Evolutionary conservation across 192 early-diverging fungal species (phyloP).

Genomic region (Entophlyctis luteolus): DNA sequence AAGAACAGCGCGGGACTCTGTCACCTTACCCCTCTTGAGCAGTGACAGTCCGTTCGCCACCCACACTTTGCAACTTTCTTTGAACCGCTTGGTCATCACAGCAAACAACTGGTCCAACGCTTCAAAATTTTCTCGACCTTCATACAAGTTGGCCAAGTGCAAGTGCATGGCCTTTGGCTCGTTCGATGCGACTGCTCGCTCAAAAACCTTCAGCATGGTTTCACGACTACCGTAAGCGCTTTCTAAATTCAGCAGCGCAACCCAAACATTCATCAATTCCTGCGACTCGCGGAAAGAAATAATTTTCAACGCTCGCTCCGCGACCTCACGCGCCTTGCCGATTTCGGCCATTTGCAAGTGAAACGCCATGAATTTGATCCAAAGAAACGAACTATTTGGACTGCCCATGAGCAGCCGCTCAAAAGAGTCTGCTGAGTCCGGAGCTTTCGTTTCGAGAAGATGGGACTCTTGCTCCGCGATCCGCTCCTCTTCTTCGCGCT

Average conservation of each 20-base stretch:
- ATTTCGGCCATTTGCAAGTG: slow-evolving; percentile 91
- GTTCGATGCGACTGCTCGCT: slow-evolving; percentile 77
- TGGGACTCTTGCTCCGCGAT: slow-evolving; percentile 46
- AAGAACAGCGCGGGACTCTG: slow-evolving; percentile 76
- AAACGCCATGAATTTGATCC: slow-evolving; percentile 99
- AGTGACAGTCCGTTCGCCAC: slow-evolving; percentile 77
- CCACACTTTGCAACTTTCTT: slow-evolving; percentile 89
- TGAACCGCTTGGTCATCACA: slow-evolving; percentile 79
- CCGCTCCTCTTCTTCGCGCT: slow-evolving; percentile 47
- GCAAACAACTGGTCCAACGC: slow-evolving; percentile 60
- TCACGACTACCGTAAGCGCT: slow-evolving; percentile 87
- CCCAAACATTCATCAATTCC: slow-evolving; percentile 98
- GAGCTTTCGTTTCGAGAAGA: slow-evolving; percentile 39
- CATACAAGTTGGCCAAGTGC: slow-evolving; percentile 86
- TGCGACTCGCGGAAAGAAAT: slow-evolving; percentile 89
- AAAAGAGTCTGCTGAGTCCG: slow-evolving; percentile 77
- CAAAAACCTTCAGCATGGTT: slow-evolving; percentile 75
- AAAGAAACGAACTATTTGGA: slow-evolving; percentile 93
- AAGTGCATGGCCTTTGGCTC: slow-evolving; percentile 88
- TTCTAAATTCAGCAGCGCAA: slow-evolving; percentile 92
- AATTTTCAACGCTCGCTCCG: slow-evolving; percentile 87
- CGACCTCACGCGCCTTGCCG: slow-evolving; percentile 85
- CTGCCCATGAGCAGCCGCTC: slow-evolving; percentile 90
- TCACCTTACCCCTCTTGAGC: slow-evolving; percentile 66
- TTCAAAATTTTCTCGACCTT: slow-evolving; percentile 75